Base-by-base conservation (phyloP, 23 red algal genomes). In the Cyanidioschyzon merolae region DNA sequence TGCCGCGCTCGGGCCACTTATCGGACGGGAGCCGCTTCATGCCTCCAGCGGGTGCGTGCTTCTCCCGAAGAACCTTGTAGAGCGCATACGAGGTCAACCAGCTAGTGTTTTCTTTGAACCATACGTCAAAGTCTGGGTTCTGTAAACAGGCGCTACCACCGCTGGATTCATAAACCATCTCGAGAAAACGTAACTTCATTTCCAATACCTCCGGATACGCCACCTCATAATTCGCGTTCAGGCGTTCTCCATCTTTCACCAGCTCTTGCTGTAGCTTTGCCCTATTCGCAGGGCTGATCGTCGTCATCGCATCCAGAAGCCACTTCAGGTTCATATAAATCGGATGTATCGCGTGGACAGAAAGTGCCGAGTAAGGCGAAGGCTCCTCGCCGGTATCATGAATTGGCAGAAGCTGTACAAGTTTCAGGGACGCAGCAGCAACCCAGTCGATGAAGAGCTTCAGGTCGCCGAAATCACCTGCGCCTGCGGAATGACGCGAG, bases 61-160 rank as follows among this genome's bases (percentile, higher is more conserved):
- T 41, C 40, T 85, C 57, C 83, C 86, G 86, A 27, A 96, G 71
- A 58, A 90, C 84, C 24, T 81, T 68, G 77, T 88, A 96, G 2
- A 96, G 84, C 58, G 87, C 92, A 58, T 96, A 96, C 3, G 87
- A 83, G 25, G 90, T 63, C 1, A 90, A 68, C 92, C 92, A 96
- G 17, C 25, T n/a, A 68, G 87, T 76, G 58, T 96, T 90, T 38
- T 84, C 39, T 0, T 88, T 83, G 75, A 87, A 90, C 68, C 77
- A 96, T 7, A 77, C 58, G 17, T 78, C 50, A 67, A 96, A 96
- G 21, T 26, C 78, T 0, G 75, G 45, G 17, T 58, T 84, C 37
- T 90, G 12, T 50, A 40, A 96, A 58, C 1, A 90, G 82, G 57
- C 84, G 58, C 39, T 68, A 58, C 41, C 80, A 75, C 37, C 87